These are phyloP conservation scores for Carallia pectinifolia DNA, from an alignment of 345 rosid species.

Conservation along the genomic window DNA sequence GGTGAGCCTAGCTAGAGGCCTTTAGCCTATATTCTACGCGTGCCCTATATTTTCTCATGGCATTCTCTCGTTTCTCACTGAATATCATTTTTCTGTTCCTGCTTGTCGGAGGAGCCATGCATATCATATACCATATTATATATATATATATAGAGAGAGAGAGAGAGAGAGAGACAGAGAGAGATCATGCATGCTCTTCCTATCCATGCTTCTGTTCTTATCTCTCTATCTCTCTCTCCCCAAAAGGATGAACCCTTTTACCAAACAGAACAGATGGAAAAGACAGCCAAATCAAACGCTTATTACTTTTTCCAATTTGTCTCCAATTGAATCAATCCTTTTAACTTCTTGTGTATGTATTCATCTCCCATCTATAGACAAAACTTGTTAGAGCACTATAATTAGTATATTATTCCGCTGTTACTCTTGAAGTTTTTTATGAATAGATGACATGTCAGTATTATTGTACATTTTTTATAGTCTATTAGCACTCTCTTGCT, in stretches of 20 bases:
- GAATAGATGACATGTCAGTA: too few species aligned
- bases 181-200: too few species aligned
- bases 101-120: background rate
- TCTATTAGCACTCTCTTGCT: too few species aligned
- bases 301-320: constrained; percentile 30
- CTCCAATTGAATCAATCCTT: constrained; percentile 1
- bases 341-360: background rate
- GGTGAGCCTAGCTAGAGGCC: background rate
- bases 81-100: constrained; percentile 20
- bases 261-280: constrained; percentile 11
- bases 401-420: too few species aligned
- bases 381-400: too few species aligned
- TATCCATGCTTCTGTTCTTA: too few species aligned
- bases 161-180: too few species aligned
- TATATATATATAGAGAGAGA: too few species aligned
- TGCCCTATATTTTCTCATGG: constrained; percentile 27
- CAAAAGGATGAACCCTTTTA: background rate
- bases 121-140: too few species aligned
- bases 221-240: background rate
- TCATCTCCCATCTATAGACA: too few species aligned
- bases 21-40: constrained; percentile 47
- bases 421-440: too few species aligned
- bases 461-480: too few species aligned
- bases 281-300: constrained; percentile 24
- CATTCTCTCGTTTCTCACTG: constrained; percentile 28